These are phyloP conservation scores for Gastrodia elata DNA, from an alignment of 106 monocot genomes.

Conservation along the genomic window DNA sequence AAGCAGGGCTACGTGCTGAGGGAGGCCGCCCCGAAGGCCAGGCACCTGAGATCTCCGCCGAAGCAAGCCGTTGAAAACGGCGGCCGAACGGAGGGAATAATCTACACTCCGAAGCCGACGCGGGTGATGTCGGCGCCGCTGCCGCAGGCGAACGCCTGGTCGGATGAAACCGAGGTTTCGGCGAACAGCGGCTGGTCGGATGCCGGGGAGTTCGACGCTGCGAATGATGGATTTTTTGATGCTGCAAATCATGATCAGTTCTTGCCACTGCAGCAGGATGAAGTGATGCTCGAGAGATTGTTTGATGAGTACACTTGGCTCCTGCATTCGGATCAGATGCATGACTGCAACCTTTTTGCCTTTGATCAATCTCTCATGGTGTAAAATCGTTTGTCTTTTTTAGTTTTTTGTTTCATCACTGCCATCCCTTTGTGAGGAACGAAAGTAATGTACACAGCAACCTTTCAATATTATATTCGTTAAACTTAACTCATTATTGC, in stretches of 20 bases:
- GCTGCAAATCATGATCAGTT: background rate
- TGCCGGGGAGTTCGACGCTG: background rate
- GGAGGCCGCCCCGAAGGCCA: background rate
- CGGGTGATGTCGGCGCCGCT: constrained; percentile 6
- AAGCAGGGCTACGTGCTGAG: constrained; percentile 2
- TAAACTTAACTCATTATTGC: no score
- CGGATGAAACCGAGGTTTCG: background rate
- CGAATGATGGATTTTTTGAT: background rate
- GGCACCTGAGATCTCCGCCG: no score
- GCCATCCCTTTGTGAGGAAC: no score
- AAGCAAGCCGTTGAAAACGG: background rate
- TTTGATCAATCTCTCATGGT: background rate
- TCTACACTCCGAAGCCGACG: constrained; percentile 22
- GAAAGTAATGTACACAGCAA: no score
- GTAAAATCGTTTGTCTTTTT: no score
- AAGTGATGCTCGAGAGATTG: constrained; percentile 10
- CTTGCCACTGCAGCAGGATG: background rate
- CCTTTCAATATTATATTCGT: no score
- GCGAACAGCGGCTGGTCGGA: background rate
- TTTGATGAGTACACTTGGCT: constrained; percentile 22
- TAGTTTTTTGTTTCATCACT: no score
- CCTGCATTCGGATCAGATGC: background rate
- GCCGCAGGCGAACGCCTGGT: background rate
- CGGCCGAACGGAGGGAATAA: background rate
- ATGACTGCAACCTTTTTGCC: background rate